phyloP scores from a whole-genome alignment of 176 grass and related monocot species.

The Hordeum marinum region DNA sequence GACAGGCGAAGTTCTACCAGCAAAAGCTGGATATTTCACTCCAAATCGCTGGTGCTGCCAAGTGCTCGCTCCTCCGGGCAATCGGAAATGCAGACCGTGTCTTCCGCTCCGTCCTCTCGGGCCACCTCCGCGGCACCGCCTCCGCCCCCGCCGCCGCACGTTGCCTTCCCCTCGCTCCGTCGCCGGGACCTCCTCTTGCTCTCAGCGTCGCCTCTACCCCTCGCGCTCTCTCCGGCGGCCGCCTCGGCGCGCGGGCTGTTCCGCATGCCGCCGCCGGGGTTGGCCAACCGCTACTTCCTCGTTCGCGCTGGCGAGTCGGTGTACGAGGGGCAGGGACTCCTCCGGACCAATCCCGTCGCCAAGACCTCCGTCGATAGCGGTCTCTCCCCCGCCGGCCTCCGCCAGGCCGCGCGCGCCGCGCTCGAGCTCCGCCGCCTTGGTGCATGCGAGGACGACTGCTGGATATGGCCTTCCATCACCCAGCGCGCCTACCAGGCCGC shows the following conservation, averaged over 20 bases:
- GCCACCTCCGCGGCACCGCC: background rate
- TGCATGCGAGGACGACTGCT: conserved; percentile 87
- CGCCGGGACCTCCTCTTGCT: conserved; percentile 53
- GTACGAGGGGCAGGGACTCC: conserved; percentile 69
- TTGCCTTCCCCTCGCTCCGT: background rate
- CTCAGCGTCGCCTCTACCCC: conserved; percentile 30
- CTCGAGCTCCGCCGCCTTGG: conserved; percentile 75
- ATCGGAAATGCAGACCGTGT: conserved; percentile 21
- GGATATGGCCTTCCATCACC: conserved; percentile 97
- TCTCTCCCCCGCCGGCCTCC: conserved; percentile 64
- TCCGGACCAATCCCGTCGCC: conserved; percentile 76
- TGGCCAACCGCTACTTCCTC: conserved; percentile 87
- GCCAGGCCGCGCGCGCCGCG: conserved; percentile 65
- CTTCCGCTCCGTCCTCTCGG: conserved; percentile 15
- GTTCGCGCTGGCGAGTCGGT: conserved; percentile 82
- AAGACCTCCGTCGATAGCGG: conserved; percentile 94
- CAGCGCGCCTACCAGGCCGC: conserved; percentile 89
- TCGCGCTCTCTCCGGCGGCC: conserved; percentile 15
- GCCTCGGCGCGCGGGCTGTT: conserved; percentile 75
- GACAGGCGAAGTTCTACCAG: background rate
- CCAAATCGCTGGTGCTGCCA: background rate
- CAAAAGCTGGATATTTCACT: conserved; percentile 10
- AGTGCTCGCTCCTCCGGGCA: background rate
- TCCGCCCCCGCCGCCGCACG: background rate
- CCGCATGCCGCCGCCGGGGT: conserved; percentile 73